Conservation (phyloP, 768 basidiomycete species). For the Tylopilus subfusipes region DNA sequence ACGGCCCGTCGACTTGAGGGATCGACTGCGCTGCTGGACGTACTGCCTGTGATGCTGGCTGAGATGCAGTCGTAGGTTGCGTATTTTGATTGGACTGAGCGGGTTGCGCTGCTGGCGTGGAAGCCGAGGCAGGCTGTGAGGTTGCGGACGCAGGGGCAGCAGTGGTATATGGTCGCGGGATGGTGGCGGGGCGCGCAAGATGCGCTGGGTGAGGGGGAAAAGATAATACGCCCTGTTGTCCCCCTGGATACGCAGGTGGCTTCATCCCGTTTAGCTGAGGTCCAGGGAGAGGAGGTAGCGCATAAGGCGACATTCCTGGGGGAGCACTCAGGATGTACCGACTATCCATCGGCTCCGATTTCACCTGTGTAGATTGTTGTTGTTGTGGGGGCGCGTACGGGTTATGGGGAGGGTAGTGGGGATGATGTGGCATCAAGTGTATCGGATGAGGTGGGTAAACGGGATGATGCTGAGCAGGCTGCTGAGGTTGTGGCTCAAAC, state of each 20-base stretch:
- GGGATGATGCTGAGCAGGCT: slow-evolving; percentile 45
- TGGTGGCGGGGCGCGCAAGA: slow-evolving; percentile 19
- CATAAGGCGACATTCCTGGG: slow-evolving; percentile 43
- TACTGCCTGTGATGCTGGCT: slow-evolving; percentile 15
- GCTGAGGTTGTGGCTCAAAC: slow-evolving; percentile 63
- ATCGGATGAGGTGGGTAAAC: slow-evolving; percentile 60
- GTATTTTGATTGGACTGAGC: slow-evolving; percentile 16
- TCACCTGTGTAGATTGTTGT: slow-evolving; percentile 48
- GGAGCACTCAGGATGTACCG: slow-evolving; percentile 58
- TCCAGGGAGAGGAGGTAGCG: slow-evolving; percentile 60
- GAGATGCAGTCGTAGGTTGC: slow-evolving; percentile 11
- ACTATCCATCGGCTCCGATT: slow-evolving; percentile 68
- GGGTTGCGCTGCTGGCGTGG: slow-evolving; percentile 17
- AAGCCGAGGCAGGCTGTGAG: slow-evolving; percentile 13
- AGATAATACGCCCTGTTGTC: slow-evolving; percentile 56
- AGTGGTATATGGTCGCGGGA: slow-evolving; percentile 24
- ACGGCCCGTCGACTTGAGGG: slow-evolving; percentile 80
- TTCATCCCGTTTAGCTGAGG: slow-evolving; percentile 59
- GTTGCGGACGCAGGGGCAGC: slow-evolving; percentile 21
- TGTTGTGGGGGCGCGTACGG: slow-evolving; percentile 43
- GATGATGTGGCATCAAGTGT: slow-evolving; percentile 53
- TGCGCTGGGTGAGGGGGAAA: slow-evolving; percentile 41
- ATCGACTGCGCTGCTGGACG: slow-evolving; percentile 39
- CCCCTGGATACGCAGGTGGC: slow-evolving; percentile 49
- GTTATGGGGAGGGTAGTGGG: slow-evolving; percentile 55